Percentiles rank a stretch among this genome's conserved stretches.
Evolutionary conservation across 352 stramenopile genomes (phyloP).

Genomic region (Thraustochytrium sp.): DNA sequence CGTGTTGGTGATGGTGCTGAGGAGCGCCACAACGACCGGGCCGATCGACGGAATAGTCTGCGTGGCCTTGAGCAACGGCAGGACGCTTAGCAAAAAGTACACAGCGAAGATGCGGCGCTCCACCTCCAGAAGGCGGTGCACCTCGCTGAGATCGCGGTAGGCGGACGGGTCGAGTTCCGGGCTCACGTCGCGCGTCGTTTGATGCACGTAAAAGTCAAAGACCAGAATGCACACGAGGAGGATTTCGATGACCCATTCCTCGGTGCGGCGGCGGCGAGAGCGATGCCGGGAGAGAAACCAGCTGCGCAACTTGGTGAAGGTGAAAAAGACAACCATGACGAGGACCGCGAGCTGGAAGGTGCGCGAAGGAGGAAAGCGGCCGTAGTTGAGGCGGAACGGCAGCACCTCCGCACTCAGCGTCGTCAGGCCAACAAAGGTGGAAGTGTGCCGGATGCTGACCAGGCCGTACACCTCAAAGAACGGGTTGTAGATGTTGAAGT

Average conservation of each 20-base stretch:
- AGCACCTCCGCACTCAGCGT: background rate
- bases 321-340: background rate
- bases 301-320: background rate
- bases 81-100: constrained; percentile 9
- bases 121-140: background rate
- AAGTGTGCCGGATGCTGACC: background rate
- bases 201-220: constrained; percentile 18
- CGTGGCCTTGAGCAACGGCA: constrained; percentile 31
- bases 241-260: constrained; percentile 20
- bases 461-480: constrained; percentile 26
- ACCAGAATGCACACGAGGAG: constrained; percentile 14
- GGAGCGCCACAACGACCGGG: constrained; percentile 24
- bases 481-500: constrained; percentile 34
- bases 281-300: background rate
- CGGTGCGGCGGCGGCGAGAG: background rate
- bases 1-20: constrained; percentile 31
- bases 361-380: constrained; percentile 11
- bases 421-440: background rate
- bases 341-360: background rate
- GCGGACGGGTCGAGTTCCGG: background rate
- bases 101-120: background rate
- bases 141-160: background rate
- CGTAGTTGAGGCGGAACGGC: constrained; percentile 14
- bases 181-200: background rate
- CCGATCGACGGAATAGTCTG: constrained; percentile 24